Base-by-base conservation (phyloP, 2,329 filamentous ascomycete species). In the Elsinoe ampelina region DNA sequence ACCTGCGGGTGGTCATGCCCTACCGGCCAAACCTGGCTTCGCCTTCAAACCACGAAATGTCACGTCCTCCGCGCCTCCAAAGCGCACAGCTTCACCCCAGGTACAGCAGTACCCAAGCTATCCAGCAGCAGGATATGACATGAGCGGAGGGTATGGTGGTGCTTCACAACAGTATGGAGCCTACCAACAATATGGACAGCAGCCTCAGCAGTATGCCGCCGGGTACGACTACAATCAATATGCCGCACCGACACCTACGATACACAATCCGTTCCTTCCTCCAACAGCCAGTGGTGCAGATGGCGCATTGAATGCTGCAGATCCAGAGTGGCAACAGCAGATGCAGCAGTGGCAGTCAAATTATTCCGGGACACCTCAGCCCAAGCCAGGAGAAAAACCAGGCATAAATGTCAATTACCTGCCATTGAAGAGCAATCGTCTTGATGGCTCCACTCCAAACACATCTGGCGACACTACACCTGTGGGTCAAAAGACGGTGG, bases 271-370 rank as follows among this genome's bases (percentile, higher is more conserved):
- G 0, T 95, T 95, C 26, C 26, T 30, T 67, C 84, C 84, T 10
- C 77, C 80, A 12, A 84, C 86, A 13, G 61, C 63, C 55, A 30
- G 54, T 17, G 58, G 64, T 20, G 57, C 59, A 5, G 56, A 62
- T 10, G 57, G 60, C n/a, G 64, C 63, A 13, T 59, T 58, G 38
- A 56, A 61, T 19, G 73, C 73, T 32, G 61, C 71, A 54, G 82
- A 95, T 65, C 83, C 89, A 2, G 89, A 95, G 63, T 86, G 89
- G 75, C 89, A 93, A 58, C 89, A 89, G 30, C 89, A 95, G 70
- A 91, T 96, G 60, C 90, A 91, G 50, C 88, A 95, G 71, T 96
- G 92, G 89, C 90, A 95, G 72, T 92, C 86, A 45, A 89, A 90
- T 22, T 95, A 95, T 71, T 35, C 32, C 45, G 57, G 15, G 54